A percentile compares a stretch with the other conserved stretches of the same genome.
phyloP scores from a whole-genome alignment of 768 basidiomycete species.

The Lactarius hengduanensis region DNA sequence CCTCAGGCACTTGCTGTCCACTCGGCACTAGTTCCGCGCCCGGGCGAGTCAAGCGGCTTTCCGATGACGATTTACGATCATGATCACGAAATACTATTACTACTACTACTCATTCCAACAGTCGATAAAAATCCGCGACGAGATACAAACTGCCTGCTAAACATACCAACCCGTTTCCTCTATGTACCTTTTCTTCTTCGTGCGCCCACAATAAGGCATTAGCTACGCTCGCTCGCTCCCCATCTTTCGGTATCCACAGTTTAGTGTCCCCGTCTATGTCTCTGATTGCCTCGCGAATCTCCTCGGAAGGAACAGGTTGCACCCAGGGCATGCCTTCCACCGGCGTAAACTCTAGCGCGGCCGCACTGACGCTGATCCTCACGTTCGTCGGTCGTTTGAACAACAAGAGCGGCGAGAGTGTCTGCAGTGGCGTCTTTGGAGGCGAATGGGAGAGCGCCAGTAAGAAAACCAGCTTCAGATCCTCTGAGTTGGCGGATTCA shows the following conservation, averaged over 20 bases:
- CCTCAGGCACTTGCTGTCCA: not conserved
- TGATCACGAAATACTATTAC: not conserved
- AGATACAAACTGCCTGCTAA: slow-evolving; percentile 93
- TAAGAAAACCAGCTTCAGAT: slow-evolving; percentile 60
- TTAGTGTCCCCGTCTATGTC: slow-evolving; percentile 46
- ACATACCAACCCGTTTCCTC: slow-evolving; percentile 51
- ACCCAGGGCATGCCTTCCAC: slow-evolving; percentile 98
- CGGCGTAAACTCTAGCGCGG: slow-evolving; percentile 62
- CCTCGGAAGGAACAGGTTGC: slow-evolving; percentile 51
- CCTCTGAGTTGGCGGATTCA: slow-evolving; percentile 34
- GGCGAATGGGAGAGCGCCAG: slow-evolving; percentile 85
- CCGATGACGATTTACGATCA: slow-evolving; percentile 8
- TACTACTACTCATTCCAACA: not conserved
- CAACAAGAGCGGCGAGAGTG: slow-evolving; percentile 64
- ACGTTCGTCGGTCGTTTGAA: slow-evolving; percentile 30
- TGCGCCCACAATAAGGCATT: slow-evolving; percentile 49
- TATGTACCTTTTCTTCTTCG: slow-evolving; percentile 24
- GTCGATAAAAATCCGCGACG: slow-evolving; percentile 87
- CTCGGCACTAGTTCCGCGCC: not conserved
- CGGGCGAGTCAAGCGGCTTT: slow-evolving; percentile 3
- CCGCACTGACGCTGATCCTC: slow-evolving; percentile 45
- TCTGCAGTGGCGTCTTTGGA: slow-evolving; percentile 74
- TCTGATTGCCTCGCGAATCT: slow-evolving; percentile 48
- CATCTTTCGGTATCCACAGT: slow-evolving; percentile 44
- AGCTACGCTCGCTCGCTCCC: slow-evolving; percentile 38